Percentiles rank a stretch among this genome's conserved stretches.
Conservation (phyloP, 345 rosid species). For the Hibiscus mutabilis region DNA sequence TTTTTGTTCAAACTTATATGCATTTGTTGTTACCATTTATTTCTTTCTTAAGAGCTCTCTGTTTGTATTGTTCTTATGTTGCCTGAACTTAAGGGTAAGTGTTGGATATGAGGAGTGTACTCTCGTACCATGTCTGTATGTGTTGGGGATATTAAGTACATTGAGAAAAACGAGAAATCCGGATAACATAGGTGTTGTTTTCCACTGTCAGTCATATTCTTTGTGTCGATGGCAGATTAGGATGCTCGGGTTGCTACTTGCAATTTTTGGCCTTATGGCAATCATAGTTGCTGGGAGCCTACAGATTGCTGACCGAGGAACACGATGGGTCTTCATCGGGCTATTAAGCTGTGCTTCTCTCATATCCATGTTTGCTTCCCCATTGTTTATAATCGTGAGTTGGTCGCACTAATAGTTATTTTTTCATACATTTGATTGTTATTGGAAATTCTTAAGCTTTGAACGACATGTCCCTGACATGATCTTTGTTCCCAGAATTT, state of each 20-base stretch:
- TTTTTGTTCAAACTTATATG: conserved; percentile 5
- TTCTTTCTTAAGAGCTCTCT: not conserved
- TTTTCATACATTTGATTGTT: not conserved
- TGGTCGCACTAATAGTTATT: not conserved
- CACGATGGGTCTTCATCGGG: conserved; percentile 52
- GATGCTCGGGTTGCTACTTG: conserved; percentile 53
- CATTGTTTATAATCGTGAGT: conserved; percentile 82
- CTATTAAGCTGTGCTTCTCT: conserved; percentile 58
- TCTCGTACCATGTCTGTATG: not conserved
- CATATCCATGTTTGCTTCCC: conserved; percentile 87
- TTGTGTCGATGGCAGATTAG: conserved; percentile 35
- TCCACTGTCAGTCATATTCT: not conserved
- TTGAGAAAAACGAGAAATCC: not conserved
- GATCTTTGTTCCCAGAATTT: conserved; percentile 42
- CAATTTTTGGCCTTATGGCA: conserved; percentile 39
- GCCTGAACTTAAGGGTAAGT: not conserved
- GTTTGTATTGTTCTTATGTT: not conserved
- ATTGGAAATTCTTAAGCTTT: not conserved
- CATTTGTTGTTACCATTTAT: not conserved
- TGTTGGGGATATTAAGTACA: not conserved
- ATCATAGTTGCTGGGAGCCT: conserved; percentile 51
- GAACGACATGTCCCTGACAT: not conserved
- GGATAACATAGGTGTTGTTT: not conserved
- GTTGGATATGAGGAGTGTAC: not conserved
- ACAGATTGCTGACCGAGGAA: conserved; percentile 29